Percentiles rank a stretch among this genome's conserved stretches.
phyloP scores from a whole-genome alignment of 768 basidiomycete genomes.

The Suillus decipiens region DNA sequence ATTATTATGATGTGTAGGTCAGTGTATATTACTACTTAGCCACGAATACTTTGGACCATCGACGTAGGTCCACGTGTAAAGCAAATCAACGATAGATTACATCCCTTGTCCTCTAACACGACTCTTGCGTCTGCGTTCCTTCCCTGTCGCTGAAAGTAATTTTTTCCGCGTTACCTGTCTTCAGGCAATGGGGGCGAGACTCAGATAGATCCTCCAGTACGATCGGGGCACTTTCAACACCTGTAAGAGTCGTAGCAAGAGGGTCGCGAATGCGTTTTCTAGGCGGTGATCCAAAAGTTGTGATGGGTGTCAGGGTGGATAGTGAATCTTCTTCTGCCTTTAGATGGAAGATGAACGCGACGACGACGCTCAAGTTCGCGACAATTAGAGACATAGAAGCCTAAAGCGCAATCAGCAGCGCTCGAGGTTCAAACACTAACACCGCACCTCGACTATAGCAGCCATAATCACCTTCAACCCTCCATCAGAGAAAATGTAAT shows the following conservation, averaged over 20 bases:
- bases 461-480: background rate
- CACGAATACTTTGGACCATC: background rate
- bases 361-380: background rate
- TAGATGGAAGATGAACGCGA: background rate
- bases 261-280: background rate
- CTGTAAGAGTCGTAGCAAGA: background rate
- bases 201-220: background rate
- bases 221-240: background rate
- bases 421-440: background rate
- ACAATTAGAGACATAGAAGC: background rate
- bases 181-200: background rate
- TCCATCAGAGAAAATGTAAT: conserved; percentile 23
- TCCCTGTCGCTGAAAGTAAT: background rate
- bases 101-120: background rate
- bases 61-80: background rate
- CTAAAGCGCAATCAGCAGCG: background rate
- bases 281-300: background rate
- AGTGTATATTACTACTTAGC: background rate
- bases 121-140: background rate
- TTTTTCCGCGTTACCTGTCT: background rate
- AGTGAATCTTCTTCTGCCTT: background rate
- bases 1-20: too few species aligned
- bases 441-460: background rate
- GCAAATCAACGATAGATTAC: background rate
- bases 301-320: background rate